Percentiles rank a stretch among this genome's conserved stretches.
These are phyloP conservation scores for Murraya koenigii DNA, from an alignment of 345 rosid genomes.

Conservation along the genomic window DNA sequence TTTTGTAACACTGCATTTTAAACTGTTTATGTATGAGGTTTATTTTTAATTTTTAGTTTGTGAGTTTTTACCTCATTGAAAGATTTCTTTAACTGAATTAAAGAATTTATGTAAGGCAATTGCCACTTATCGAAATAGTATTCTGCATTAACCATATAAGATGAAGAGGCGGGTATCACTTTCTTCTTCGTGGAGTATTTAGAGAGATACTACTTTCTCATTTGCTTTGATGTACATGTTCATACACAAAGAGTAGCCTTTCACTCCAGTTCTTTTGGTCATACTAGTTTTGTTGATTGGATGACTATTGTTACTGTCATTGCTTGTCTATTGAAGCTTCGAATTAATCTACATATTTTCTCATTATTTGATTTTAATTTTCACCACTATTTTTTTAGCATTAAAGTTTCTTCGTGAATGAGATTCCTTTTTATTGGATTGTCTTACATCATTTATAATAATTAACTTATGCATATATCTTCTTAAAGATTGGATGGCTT, in stretches of 20 bases:
- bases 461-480: too few relatives aligned
- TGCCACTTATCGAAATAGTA: conserved; percentile 80
- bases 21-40: too few relatives aligned
- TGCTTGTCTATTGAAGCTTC: conserved; percentile 90
- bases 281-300: conserved; percentile 60
- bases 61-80: not conserved
- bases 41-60: not conserved
- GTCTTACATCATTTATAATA: too few relatives aligned
- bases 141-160: conserved; percentile 88
- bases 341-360: conserved; percentile 35
- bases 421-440: too few relatives aligned
- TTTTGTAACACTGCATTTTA: not conserved
- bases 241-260: too few relatives aligned
- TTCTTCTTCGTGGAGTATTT: conserved; percentile 74
- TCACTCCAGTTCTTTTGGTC: too few relatives aligned
- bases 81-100: conserved; percentile 25
- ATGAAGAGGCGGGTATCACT: conserved; percentile 94
- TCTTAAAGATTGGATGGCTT: too few relatives aligned
- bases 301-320: conserved; percentile 60
- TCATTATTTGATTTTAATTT: too few relatives aligned
- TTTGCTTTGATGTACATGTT: too few relatives aligned
- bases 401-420: too few relatives aligned
- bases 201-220: too few relatives aligned
- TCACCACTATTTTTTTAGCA: too few relatives aligned
- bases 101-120: conserved; percentile 96